Percentiles rank a stretch among this genome's conserved stretches.
These are phyloP conservation scores for Aspergillus unguis DNA, from an alignment of 2,329 filamentous ascomycete species.

Conservation along the genomic window DNA sequence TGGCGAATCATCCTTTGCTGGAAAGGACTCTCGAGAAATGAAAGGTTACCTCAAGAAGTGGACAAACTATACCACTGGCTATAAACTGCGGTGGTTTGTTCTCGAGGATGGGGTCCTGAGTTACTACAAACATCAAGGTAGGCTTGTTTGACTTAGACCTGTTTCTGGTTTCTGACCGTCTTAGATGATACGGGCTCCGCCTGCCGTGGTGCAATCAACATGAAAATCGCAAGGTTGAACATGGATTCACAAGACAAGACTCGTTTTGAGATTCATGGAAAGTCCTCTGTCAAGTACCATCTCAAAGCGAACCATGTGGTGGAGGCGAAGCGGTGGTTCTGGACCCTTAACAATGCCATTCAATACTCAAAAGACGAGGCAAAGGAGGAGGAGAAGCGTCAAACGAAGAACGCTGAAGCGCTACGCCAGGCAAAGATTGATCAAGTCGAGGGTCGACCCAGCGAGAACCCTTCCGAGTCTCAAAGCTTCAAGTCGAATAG, in stretches of 20 bases:
- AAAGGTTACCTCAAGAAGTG: slow-evolving; percentile 99
- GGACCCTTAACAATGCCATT: slow-evolving; percentile 97
- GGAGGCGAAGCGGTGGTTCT: slow-evolving; percentile 98
- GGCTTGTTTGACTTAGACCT: background rate
- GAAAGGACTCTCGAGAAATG: slow-evolving; percentile 91
- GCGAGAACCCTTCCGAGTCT: slow-evolving; percentile 43
- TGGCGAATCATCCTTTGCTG: slow-evolving; percentile 58
- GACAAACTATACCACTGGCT: slow-evolving; percentile 98
- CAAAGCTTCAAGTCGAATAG: slow-evolving; percentile 27
- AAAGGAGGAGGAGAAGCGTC: slow-evolving; percentile 78
- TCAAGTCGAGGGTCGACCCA: slow-evolving; percentile 55
- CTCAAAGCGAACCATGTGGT: slow-evolving; percentile 97
- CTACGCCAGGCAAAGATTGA: slow-evolving; percentile 77
- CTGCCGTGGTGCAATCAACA: slow-evolving; percentile 96
- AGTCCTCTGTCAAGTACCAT: slow-evolving; percentile 97
- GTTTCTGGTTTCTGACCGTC: slow-evolving; percentile 19
- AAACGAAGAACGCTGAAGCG: slow-evolving; percentile 69
- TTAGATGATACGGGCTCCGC: slow-evolving; percentile 87
- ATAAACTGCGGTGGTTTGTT: slow-evolving; percentile 96
- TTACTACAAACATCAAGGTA: slow-evolving; percentile 94
- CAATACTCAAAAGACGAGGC: slow-evolving; percentile 98
- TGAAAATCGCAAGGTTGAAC: slow-evolving; percentile 89
- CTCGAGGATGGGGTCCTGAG: slow-evolving; percentile 95
- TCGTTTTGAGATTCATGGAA: slow-evolving; percentile 95
- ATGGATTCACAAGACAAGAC: slow-evolving; percentile 98